Conservation (phyloP, 371 early-diverging fungal species). For the Sporodiniella umbellata region DNA sequence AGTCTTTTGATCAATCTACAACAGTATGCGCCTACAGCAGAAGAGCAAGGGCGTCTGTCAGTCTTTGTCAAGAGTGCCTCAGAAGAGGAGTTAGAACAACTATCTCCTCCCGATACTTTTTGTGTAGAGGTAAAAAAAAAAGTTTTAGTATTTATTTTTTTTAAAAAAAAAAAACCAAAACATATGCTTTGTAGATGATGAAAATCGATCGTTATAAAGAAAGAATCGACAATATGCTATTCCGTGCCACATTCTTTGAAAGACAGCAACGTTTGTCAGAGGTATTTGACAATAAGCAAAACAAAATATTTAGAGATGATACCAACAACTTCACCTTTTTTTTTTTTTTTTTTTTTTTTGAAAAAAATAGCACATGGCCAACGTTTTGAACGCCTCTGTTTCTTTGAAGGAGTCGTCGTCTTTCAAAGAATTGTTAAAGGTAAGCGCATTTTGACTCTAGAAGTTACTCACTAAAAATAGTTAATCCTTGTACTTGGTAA, state of each 20-base stretch:
- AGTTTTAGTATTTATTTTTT: neutral
- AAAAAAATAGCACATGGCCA: slow-evolving; percentile 40
- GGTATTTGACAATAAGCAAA: no score
- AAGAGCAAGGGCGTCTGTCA: slow-evolving; percentile 72
- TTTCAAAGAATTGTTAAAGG: slow-evolving; percentile 56
- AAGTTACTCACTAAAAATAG: no score
- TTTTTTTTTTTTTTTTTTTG: neutral
- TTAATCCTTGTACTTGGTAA: slow-evolving; percentile 87
- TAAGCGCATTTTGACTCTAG: no score
- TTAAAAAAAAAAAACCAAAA: neutral
- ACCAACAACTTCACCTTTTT: no score
- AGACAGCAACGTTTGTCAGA: slow-evolving; percentile 64
- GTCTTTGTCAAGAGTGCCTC: slow-evolving; percentile 66
- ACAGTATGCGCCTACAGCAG: slow-evolving; percentile 65
- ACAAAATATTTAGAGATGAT: no score
- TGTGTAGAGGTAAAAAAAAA: slow-evolving; percentile 61
- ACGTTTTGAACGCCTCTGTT: slow-evolving; percentile 53
- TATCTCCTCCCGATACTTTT: slow-evolving; percentile 83
- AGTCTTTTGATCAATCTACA: slow-evolving; percentile 65
- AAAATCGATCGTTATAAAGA: slow-evolving; percentile 80
- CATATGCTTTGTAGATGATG: slow-evolving; percentile 65
- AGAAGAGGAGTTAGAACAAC: slow-evolving; percentile 57
- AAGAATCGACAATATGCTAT: slow-evolving; percentile 72
- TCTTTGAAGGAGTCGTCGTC: slow-evolving; percentile 49
- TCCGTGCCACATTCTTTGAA: slow-evolving; percentile 76